phyloP scores from a whole-genome alignment of 768 basidiomycete species.

The Cyclocybe aegerita region DNA sequence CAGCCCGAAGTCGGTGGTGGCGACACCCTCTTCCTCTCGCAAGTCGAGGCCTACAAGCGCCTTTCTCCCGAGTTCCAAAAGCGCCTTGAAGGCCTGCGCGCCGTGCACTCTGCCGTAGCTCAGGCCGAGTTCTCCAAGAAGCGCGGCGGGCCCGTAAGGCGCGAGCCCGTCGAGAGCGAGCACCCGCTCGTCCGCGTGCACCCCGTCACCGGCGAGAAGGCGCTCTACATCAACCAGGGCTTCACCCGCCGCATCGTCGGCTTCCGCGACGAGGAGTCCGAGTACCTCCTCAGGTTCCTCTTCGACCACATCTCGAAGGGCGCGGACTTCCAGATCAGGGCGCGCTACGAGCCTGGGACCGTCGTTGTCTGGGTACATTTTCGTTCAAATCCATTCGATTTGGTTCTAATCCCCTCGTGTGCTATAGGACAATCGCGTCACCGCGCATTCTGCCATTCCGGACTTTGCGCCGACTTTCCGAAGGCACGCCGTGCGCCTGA shows the following conservation, averaged over 20 bases:
- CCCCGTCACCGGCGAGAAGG: slow-evolving; percentile 64
- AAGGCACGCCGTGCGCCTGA: slow-evolving; percentile 46
- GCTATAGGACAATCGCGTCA: slow-evolving; percentile 45
- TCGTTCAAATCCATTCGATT: background rate
- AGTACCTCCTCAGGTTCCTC: slow-evolving; percentile 53
- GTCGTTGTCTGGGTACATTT: slow-evolving; percentile 54
- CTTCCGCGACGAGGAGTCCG: slow-evolving; percentile 53
- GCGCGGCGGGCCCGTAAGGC: slow-evolving; percentile 44
- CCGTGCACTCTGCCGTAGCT: slow-evolving; percentile 53
- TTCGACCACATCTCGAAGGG: slow-evolving; percentile 53
- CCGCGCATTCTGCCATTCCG: slow-evolving; percentile 42
- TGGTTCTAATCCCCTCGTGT: background rate
- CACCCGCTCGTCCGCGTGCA: slow-evolving; percentile 58
- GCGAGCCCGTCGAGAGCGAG: slow-evolving; percentile 50
- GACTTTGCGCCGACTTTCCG: slow-evolving; percentile 37
- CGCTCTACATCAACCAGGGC: slow-evolving; percentile 55
- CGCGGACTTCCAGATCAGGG: slow-evolving; percentile 50
- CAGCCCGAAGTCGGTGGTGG: slow-evolving; percentile 41
- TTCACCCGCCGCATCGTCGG: slow-evolving; percentile 58
- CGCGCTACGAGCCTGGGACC: slow-evolving; percentile 49
- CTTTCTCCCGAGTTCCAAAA: slow-evolving; percentile 59
- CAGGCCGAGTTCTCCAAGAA: slow-evolving; percentile 48
- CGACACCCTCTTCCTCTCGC: slow-evolving; percentile 56
- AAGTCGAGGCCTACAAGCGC: slow-evolving; percentile 59
- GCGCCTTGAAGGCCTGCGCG: slow-evolving; percentile 54